A percentile compares a stretch with the other conserved stretches of the same genome.
Conservation (phyloP, 371 early-diverging fungal genomes). For the Lichtheimia ornata region DNA sequence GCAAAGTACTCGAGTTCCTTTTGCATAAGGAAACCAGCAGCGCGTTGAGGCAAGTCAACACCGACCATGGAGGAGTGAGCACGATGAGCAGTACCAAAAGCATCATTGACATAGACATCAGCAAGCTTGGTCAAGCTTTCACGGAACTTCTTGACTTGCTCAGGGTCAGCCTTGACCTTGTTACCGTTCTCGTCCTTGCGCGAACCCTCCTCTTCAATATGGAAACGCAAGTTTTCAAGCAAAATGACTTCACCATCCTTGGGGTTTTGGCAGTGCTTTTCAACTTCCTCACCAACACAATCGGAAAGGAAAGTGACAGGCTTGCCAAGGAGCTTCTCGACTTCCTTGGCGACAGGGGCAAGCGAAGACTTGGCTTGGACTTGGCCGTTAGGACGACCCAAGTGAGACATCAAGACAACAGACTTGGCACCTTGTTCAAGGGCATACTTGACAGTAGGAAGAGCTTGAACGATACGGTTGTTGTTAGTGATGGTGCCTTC, state of each 20-base stretch:
- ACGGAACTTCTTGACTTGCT: conserved; percentile 85
- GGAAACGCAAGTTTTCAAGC: conserved; percentile 98
- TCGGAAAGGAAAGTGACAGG: conserved; percentile 91
- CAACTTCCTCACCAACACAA: conserved; percentile 92
- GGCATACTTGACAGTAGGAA: conserved; percentile 95
- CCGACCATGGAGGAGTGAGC: conserved; percentile 97
- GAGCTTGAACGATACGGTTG: conserved; percentile 94
- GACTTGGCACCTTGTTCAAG: conserved; percentile 84
- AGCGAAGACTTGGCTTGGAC: conserved; percentile 87
- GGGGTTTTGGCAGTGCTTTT: conserved; percentile 77
- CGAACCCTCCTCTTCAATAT: conserved; percentile 98
- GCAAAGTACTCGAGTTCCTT: conserved; percentile 99
- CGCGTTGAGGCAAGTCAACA: conserved; percentile 86
- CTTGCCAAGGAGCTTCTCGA: conserved; percentile 77
- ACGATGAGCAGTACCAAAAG: conserved; percentile 99
- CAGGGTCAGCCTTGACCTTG: conserved; percentile 88
- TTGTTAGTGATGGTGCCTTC: conserved; percentile 94
- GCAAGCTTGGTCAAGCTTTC: conserved; percentile 90
- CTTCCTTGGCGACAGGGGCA: conserved; percentile 90
- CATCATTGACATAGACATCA: conserved; percentile 98
- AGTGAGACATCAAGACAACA: conserved; percentile 97
- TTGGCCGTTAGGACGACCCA: conserved; percentile 98
- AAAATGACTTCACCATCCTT: conserved; percentile 88
- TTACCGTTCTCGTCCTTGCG: conserved; percentile 88
- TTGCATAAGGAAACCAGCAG: conserved; percentile 98